Evolutionary conservation across 148 eudicot species (phyloP), one percentile per base, ranked within the genome.

Genomic region (Nepenthes mirabilis): DNA sequence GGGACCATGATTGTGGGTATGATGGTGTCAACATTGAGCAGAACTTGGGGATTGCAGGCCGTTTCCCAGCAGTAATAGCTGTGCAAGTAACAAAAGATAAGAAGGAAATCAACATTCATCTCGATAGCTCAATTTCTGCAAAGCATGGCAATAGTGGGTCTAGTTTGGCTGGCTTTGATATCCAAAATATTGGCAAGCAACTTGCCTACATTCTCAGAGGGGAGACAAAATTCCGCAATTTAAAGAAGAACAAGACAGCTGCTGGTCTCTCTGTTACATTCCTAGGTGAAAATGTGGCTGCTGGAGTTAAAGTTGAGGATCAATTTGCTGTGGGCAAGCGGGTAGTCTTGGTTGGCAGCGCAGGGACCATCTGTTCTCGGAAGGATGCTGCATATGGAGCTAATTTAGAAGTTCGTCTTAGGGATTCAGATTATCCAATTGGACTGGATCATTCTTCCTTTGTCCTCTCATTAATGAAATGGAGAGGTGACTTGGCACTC

Each of bases 1-100:
- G 99, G 99, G 99, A 93, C 76, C 99, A 93, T 65, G 99, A 93
- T 65, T 93, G 97, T 67, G 99, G 99, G n/a, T 93, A 86, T 35
- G 99, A 93, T 53, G 99, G 99, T 49, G 99, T 93, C 67, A 89
- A 86, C 59, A 60, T 93, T 6, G 99, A 93, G 74, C 87, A 86
- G 48, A 84, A 72, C 57, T 72, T 82, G 9, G 95, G 86, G n/a
- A 76, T 93, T 34, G 82, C 76, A 1, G 78, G 71, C 49, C 82
- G 69, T 32, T 93, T 75, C 56, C 95, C 99, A 2, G 85, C 88
- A 1, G 72, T 82, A 4, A 66, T 82, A 37, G 65, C 91, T 5
- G 73, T 84, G 34, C 99, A 93, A 61, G 67, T 84, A 52, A 88
- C 94, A 0, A 93, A 93, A 65, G 99, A 93, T 48, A 93, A 93